A percentile compares a stretch with the other conserved stretches of the same genome.
Evolutionary conservation across 441 rosid species (phyloP).

Genomic region (Adansonia madagascariensis): DNA sequence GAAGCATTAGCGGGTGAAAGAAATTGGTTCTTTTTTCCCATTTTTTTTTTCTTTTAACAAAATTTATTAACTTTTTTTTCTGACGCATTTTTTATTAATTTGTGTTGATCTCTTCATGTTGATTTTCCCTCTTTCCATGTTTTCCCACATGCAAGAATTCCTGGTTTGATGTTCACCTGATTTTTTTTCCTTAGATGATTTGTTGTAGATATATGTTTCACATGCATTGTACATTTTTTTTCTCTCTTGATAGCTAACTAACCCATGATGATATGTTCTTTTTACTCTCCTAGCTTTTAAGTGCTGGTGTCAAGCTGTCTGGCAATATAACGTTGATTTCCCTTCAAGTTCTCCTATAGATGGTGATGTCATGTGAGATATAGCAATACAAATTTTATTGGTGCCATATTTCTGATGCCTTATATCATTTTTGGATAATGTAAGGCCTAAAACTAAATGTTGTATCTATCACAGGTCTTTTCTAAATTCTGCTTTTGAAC

Average conservation of each 20-base stretch:
- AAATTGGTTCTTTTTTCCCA: not conserved
- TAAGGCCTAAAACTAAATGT: slow-evolving; percentile 29
- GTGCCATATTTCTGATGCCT: slow-evolving; percentile 29
- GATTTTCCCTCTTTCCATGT: not conserved
- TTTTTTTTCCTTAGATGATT: not conserved
- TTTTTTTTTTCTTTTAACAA: too few relatives aligned
- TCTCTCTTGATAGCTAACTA: slow-evolving; percentile 16
- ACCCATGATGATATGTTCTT: slow-evolving; percentile 17
- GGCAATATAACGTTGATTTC: slow-evolving; percentile 67
- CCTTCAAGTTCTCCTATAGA: slow-evolving; percentile 71
- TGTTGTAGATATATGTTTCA: slow-evolving; percentile 13
- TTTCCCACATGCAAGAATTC: not conserved
- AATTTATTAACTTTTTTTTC: not conserved
- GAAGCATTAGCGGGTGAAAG: slow-evolving; percentile 13
- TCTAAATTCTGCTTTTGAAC: slow-evolving; percentile 95
- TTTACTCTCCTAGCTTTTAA: slow-evolving; percentile 70
- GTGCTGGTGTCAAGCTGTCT: slow-evolving; percentile 97
- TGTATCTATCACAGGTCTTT: slow-evolving; percentile 70
- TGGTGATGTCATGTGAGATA: slow-evolving; percentile 87
- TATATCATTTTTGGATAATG: slow-evolving; percentile 18
- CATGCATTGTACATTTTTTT: slow-evolving; percentile 1
- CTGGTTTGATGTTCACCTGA: not conserved
- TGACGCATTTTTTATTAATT: not conserved
- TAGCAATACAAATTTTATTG: slow-evolving; percentile 44
- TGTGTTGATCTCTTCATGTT: not conserved